These are phyloP conservation scores for Trichoderma sp. DNA, from an alignment of 2,329 filamentous ascomycete genomes.

Conservation along the genomic window DNA sequence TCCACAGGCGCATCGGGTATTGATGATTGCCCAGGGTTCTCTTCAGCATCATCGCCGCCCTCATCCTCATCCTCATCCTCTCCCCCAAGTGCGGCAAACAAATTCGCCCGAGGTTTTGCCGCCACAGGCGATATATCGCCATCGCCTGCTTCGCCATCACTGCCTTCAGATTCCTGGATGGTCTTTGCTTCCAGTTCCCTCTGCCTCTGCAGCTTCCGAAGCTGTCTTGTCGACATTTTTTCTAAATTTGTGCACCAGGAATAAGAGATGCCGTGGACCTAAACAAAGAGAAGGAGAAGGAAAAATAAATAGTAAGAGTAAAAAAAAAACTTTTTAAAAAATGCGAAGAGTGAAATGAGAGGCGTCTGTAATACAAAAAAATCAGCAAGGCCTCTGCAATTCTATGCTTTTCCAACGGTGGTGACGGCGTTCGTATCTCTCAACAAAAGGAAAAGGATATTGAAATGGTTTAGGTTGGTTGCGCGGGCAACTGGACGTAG, in stretches of 20 bases:
- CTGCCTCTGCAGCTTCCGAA: constrained; percentile 52
- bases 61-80: constrained; percentile 36
- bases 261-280: neutral
- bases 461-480: neutral
- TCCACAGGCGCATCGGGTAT: neutral
- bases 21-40: neutral
- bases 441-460: neutral
- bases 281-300: neutral
- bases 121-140: constrained; percentile 31
- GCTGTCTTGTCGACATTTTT: constrained; percentile 51
- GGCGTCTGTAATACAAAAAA: neutral
- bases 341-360: neutral
- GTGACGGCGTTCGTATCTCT: neutral
- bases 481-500: neutral
- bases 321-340: too few relatives aligned
- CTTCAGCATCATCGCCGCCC: neutral
- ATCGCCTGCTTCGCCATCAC: constrained; percentile 32
- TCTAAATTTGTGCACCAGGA: neutral
- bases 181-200: constrained; percentile 39
- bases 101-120: constrained; percentile 41
- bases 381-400: neutral
- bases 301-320: too few relatives aligned
- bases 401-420: neutral
- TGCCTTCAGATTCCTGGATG: constrained; percentile 26
- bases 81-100: constrained; percentile 51